phyloP scores from a whole-genome alignment of 495 filamentous ascomycete genomes.

The Aspergillus leporis region DNA sequence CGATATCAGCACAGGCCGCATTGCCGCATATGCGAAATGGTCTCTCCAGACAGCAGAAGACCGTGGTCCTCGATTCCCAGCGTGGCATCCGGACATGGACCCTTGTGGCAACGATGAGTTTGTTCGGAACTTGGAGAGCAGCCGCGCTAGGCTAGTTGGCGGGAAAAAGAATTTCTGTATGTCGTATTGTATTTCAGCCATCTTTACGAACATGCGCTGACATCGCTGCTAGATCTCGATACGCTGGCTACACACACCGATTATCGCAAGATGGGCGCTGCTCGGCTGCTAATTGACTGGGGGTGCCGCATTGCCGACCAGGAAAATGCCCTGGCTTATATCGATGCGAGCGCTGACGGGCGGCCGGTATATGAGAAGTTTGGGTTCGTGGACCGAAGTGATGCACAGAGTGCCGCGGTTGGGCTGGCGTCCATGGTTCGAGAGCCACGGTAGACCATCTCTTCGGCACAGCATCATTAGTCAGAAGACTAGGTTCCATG shows the following conservation, averaged over 20 bases:
- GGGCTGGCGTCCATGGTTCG: slow-evolving; percentile 22
- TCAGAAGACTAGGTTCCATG: too few relatives aligned
- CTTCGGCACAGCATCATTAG: too few relatives aligned
- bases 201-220: not conserved
- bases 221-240: slow-evolving; percentile 38
- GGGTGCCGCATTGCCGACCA: slow-evolving; percentile 45
- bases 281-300: slow-evolving; percentile 50
- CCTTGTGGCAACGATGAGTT: not conserved
- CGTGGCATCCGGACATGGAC: slow-evolving; percentile 26
- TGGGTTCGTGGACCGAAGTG: slow-evolving; percentile 34
- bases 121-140: not conserved
- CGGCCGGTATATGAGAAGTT: slow-evolving; percentile 28
- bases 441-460: not conserved
- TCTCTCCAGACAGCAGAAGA: slow-evolving; percentile 22
- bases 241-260: slow-evolving; percentile 51
- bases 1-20: slow-evolving; percentile 22
- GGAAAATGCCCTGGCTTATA: slow-evolving; percentile 29
- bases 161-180: slow-evolving; percentile 13
- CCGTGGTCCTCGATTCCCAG: slow-evolving; percentile 28
- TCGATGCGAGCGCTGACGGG: slow-evolving; percentile 35
- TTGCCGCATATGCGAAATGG: slow-evolving; percentile 34
- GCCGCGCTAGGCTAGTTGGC: slow-evolving; percentile 7
- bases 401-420: slow-evolving; percentile 1
- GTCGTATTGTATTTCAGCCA: not conserved
- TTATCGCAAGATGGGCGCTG: slow-evolving; percentile 50